Evolutionary conservation across 2,329 filamentous ascomycete species (phyloP).

Genomic region (Pyricularia sp.): DNA sequence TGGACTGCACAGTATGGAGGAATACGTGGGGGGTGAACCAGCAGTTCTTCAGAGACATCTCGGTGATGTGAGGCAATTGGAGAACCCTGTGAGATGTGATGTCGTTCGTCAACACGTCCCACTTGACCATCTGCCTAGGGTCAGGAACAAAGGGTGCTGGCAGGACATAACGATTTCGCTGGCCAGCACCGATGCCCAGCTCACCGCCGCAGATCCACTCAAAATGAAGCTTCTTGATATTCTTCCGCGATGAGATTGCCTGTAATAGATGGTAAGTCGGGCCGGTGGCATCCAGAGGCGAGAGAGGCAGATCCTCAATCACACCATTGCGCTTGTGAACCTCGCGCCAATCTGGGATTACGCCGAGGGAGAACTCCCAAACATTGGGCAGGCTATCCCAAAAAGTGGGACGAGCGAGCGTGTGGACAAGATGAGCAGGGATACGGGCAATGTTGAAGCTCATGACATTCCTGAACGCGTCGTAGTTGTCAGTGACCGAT

Average conservation of each 20-base stretch:
- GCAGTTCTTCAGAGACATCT: slow-evolving; percentile 58
- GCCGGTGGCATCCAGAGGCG: slow-evolving; percentile 8
- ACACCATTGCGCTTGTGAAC: slow-evolving; percentile 42
- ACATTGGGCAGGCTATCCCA: slow-evolving; percentile 51
- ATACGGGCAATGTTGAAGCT: slow-evolving; percentile 55
- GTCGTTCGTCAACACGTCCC: slow-evolving; percentile 7
- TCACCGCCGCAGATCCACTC: slow-evolving; percentile 63
- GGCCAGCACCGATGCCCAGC: slow-evolving; percentile 49
- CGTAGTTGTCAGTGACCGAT: slow-evolving; percentile 50
- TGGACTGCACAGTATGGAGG: slow-evolving; percentile 36
- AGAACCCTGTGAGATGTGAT: slow-evolving; percentile 10
- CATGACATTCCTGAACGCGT: slow-evolving; percentile 42
- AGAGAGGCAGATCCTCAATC: slow-evolving; percentile 30
- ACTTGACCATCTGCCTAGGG: slow-evolving; percentile 18
- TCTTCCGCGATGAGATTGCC: slow-evolving; percentile 32
- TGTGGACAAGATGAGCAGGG: slow-evolving; percentile 49
- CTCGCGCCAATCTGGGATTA: slow-evolving; percentile 58
- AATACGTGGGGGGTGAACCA: slow-evolving; percentile 55
- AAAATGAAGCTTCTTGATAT: slow-evolving; percentile 50
- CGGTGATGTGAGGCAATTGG: slow-evolving; percentile 42
- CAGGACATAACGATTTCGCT: slow-evolving; percentile 52
- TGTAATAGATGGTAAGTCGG: slow-evolving; percentile 44
- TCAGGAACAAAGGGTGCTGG: slow-evolving; percentile 45
- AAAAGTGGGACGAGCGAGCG: slow-evolving; percentile 47
- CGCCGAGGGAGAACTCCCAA: slow-evolving; percentile 43